These are phyloP conservation scores for Gynochthodes officinalis DNA, from an alignment of 257 asterid genomes.

Conservation along the genomic window DNA sequence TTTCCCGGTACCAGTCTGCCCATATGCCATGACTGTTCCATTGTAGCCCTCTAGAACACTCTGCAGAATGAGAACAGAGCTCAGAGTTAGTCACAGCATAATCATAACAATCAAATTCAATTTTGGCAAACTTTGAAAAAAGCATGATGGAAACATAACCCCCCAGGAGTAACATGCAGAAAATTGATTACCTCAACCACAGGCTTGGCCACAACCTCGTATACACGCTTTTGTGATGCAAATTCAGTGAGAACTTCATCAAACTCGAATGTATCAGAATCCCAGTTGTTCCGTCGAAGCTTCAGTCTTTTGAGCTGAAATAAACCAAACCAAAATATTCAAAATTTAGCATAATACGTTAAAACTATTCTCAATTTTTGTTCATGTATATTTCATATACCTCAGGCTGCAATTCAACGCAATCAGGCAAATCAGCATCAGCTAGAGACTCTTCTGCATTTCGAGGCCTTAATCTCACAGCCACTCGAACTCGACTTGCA, in stretches of 20 bases:
- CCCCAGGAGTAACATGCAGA: no score
- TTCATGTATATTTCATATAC: slow-evolving; percentile 64
- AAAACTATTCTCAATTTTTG: background rate
- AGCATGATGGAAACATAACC: background rate
- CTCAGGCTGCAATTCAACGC: slow-evolving; percentile 96
- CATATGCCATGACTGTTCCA: slow-evolving; percentile 93
- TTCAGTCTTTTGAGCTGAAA: slow-evolving; percentile 79
- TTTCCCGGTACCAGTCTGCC: slow-evolving; percentile 96
- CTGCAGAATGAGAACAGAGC: slow-evolving; percentile 32
- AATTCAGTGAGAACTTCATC: slow-evolving; percentile 83
- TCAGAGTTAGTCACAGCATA: background rate
- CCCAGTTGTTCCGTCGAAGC: slow-evolving; percentile 87
- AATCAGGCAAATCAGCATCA: slow-evolving; percentile 89
- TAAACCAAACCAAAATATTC: background rate
- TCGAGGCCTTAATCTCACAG: slow-evolving; percentile 80
- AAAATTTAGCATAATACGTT: background rate
- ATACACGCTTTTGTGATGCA: slow-evolving; percentile 90
- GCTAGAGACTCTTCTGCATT: slow-evolving; percentile 74
- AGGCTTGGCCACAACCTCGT: slow-evolving; percentile 92
- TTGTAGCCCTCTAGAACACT: slow-evolving; percentile 95
- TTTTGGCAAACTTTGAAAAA: background rate
- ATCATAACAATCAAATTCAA: background rate
- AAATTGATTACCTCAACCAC: slow-evolving; percentile 70
- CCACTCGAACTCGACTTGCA: slow-evolving; percentile 81
- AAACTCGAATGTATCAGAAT: slow-evolving; percentile 82